Conservation (phyloP, 1,284 basidiomycete species). For the Paramarasmius palmivorus region DNA sequence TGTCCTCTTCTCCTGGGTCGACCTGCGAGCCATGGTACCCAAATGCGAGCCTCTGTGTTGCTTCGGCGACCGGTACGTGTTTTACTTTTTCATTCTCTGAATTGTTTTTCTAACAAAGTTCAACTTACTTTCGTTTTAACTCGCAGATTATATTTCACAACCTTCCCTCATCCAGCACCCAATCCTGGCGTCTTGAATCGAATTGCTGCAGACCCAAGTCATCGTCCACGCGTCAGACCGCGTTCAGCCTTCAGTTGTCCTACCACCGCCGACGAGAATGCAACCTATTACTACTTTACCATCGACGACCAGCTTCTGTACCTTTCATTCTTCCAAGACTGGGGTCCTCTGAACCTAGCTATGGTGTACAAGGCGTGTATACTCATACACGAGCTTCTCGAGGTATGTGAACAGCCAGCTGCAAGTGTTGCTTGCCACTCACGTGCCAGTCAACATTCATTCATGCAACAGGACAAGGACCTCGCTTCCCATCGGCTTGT, state of each 20-base stretch:
- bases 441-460: slow-evolving; percentile 26
- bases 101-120: background rate
- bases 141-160: slow-evolving; percentile 77
- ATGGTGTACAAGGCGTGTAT: slow-evolving; percentile 96
- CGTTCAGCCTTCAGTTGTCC: slow-evolving; percentile 56
- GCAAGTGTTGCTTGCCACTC: slow-evolving; percentile 39
- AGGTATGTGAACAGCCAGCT: slow-evolving; percentile 50
- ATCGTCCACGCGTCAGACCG: slow-evolving; percentile 60
- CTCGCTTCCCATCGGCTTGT: slow-evolving; percentile 74
- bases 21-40: slow-evolving; percentile 42
- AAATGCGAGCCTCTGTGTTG: slow-evolving; percentile 75
- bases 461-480: slow-evolving; percentile 60
- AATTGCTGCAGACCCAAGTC: slow-evolving; percentile 46
- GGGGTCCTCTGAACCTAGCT: slow-evolving; percentile 91
- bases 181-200: slow-evolving; percentile 62
- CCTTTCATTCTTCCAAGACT: slow-evolving; percentile 92
- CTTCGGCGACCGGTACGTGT: slow-evolving; percentile 68
- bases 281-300: slow-evolving; percentile 82
- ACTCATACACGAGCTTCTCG: slow-evolving; percentile 84
- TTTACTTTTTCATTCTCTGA: slow-evolving; percentile 15
- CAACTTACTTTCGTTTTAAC: background rate
- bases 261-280: slow-evolving; percentile 66
- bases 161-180: slow-evolving; percentile 73
- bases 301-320: slow-evolving; percentile 93
- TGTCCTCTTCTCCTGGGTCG: slow-evolving; percentile 16